Evolutionary conservation across 2,329 filamentous ascomycete genomes (phyloP).

Genomic region (Pseudogymnoascus sp.): DNA sequence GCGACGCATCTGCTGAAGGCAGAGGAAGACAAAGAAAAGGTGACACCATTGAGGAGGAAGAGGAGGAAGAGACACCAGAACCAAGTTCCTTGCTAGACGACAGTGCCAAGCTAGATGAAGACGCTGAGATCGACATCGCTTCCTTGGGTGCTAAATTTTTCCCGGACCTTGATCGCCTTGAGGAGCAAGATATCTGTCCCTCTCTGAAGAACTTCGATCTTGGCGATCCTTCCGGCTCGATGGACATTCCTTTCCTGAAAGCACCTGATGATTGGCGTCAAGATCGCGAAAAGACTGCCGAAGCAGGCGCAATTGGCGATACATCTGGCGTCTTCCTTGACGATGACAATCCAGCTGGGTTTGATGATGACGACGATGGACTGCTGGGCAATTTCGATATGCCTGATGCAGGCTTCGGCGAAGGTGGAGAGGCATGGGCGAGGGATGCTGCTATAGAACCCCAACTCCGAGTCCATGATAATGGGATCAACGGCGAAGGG

Average conservation of each 20-base stretch:
- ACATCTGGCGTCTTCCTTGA: slow-evolving; percentile 77
- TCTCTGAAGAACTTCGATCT: slow-evolving; percentile 91
- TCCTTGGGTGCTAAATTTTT: slow-evolving; percentile 75
- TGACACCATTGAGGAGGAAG: slow-evolving; percentile 50
- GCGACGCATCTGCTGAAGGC: slow-evolving; percentile 39
- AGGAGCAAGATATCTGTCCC: slow-evolving; percentile 85
- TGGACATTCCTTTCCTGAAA: slow-evolving; percentile 88
- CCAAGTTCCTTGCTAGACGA: slow-evolving; percentile 30
- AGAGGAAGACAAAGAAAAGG: slow-evolving; percentile 39
- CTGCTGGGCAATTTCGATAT: slow-evolving; percentile 62
- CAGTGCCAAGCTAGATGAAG: slow-evolving; percentile 39
- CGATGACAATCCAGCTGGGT: slow-evolving; percentile 74
- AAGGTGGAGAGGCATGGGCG: slow-evolving; percentile 94
- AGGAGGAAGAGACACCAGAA: slow-evolving; percentile 34
- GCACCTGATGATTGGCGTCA: slow-evolving; percentile 78
- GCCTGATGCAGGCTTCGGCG: slow-evolving; percentile 77
- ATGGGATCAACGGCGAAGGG: slow-evolving; percentile 45
- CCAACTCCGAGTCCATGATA: slow-evolving; percentile 71
- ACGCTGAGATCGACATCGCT: slow-evolving; percentile 70
- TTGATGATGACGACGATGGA: slow-evolving; percentile 69
- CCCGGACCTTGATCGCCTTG: slow-evolving; percentile 65
- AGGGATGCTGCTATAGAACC: slow-evolving; percentile 78
- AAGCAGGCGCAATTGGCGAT: slow-evolving; percentile 48
- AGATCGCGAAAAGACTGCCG: slow-evolving; percentile 52
- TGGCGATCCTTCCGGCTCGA: slow-evolving; percentile 71